Conservation (phyloP, 768 basidiomycete genomes). For the Coprinopsis cinerea region DNA sequence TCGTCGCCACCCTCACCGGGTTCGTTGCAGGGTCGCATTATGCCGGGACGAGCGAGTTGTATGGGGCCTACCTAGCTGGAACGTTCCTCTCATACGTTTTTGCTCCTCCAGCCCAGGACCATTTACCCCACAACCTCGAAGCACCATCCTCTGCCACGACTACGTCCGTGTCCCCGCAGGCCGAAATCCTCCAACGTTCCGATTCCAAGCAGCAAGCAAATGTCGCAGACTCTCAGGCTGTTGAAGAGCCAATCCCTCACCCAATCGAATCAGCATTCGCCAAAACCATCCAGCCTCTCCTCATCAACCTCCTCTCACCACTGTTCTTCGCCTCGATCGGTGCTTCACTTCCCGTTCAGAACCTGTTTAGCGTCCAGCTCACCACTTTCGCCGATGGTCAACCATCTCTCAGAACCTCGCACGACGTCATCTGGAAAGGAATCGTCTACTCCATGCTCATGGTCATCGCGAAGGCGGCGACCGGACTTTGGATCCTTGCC, state of each 20-base stretch:
- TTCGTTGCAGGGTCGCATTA: slow-evolving; percentile 45
- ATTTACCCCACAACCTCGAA: not conserved
- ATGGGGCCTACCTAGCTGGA: slow-evolving; percentile 59
- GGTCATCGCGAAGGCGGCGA: slow-evolving; percentile 45
- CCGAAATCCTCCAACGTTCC: too few relatives aligned
- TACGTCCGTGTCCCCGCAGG: too few relatives aligned
- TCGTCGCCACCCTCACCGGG: slow-evolving; percentile 32
- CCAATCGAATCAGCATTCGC: slow-evolving; percentile 33
- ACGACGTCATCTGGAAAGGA: slow-evolving; percentile 44
- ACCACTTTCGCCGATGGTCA: slow-evolving; percentile 2
- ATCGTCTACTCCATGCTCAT: slow-evolving; percentile 54
- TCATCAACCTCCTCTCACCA: slow-evolving; percentile 35
- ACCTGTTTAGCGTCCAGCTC: slow-evolving; percentile 34
- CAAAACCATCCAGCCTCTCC: slow-evolving; percentile 3
- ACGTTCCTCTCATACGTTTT: slow-evolving; percentile 37
- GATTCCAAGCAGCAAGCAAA: not conserved
- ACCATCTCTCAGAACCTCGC: slow-evolving; percentile 15
- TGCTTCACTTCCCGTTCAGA: slow-evolving; percentile 42
- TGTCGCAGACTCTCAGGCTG: not conserved
- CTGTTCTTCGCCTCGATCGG: slow-evolving; percentile 68
- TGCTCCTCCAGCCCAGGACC: not conserved
- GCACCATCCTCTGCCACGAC: not conserved
- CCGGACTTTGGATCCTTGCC: slow-evolving; percentile 39
- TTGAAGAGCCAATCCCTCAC: not conserved
- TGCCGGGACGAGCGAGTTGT: slow-evolving; percentile 53